Percentiles rank a stretch among this genome's conserved stretches.
Evolutionary conservation across 129 eudicot species (phyloP).

Genomic region (Heracleum sosnowskyi): DNA sequence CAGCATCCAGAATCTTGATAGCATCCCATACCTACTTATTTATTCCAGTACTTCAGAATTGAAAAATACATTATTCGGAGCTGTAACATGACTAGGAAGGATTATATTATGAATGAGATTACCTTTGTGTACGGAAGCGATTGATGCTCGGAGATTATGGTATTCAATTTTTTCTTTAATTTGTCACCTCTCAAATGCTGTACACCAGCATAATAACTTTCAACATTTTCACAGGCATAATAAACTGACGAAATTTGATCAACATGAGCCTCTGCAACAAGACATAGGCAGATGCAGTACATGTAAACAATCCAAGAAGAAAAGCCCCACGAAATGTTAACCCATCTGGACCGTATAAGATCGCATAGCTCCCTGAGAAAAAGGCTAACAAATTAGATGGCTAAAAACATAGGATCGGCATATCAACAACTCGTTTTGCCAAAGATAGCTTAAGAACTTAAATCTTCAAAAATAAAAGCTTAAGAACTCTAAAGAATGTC

Average conservation of each 20-base stretch:
- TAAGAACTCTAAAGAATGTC: not conserved
- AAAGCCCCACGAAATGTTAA: conserved; percentile 3
- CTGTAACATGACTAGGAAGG: not conserved
- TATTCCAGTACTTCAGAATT: not conserved
- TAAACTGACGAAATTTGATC: not conserved
- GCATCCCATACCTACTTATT: conserved; percentile 28
- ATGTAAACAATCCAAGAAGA: conserved; percentile 12
- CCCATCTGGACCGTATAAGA: not conserved
- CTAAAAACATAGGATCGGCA: not conserved
- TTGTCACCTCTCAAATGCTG: conserved; percentile 20
- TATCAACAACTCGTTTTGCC: not conserved
- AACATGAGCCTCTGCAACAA: conserved; percentile 14
- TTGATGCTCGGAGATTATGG: conserved; percentile 20
- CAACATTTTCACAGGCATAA: conserved; percentile 24
- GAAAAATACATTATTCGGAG: not conserved
- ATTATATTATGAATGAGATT: not conserved
- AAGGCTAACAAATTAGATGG: not conserved
- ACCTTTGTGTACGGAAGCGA: conserved; percentile 28
- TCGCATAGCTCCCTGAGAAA: conserved; percentile 3
- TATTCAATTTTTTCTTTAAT: conserved; percentile 17
- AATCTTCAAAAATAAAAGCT: not conserved
- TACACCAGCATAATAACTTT: conserved; percentile 18
- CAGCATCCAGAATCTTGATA: conserved; percentile 31
- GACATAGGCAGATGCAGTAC: conserved; percentile 15
- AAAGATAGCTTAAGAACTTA: not conserved